Evolutionary conservation across 495 filamentous ascomycete species (phyloP), one percentile per base, ranked within the genome.

Genomic region (Hypoxylon subgilvum): DNA sequence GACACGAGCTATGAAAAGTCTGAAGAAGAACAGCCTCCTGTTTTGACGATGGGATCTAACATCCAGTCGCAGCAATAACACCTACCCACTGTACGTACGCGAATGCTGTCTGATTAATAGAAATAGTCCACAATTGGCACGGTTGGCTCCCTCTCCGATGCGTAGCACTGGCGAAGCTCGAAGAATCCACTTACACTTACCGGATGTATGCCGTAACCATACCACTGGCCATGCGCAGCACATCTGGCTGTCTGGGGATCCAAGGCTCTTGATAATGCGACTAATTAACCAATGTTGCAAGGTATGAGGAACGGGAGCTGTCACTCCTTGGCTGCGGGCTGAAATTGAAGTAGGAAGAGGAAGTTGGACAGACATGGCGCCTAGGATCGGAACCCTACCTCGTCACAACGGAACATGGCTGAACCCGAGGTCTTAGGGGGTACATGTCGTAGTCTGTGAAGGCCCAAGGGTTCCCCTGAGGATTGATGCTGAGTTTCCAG

Each of bases 351-450:
- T 36, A 49, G 28, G 47, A 52, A 35, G 48, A 52, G 41, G 48
- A 57, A 47, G 49, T 43, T 28, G 49, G 36, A 44, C 21, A 57
- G 45, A 41, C 42, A 36, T 34, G 28, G 48, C 49, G 44, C 53
- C 53, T 63, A 63, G 53, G 60, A 63, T 63, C 49, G 49, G 48
- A 39, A 52, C 42, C n/a, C n/a, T n/a, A n/a, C n/a, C 48, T 63
- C 57, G 31, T 61, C 50, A 52, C 38, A 44, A 38, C 44, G 50
- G 57, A 52, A 54, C 50, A 50, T 63, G 60, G 53, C 60, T 57
- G 38, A 49, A 48, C 53, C 53, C 49, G 48, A 59, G 19, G 19
- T 19, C 9, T 5, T 23, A 44, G 38, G 16, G 9, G 5, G 39
- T 42, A 38, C 39, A 14, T 22, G 34, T 30, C 35, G 44, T 59